A percentile compares a stretch with the other conserved stretches of the same genome.
Conservation (phyloP, 139 green algal genomes). For the Chlorella ohadii region DNA sequence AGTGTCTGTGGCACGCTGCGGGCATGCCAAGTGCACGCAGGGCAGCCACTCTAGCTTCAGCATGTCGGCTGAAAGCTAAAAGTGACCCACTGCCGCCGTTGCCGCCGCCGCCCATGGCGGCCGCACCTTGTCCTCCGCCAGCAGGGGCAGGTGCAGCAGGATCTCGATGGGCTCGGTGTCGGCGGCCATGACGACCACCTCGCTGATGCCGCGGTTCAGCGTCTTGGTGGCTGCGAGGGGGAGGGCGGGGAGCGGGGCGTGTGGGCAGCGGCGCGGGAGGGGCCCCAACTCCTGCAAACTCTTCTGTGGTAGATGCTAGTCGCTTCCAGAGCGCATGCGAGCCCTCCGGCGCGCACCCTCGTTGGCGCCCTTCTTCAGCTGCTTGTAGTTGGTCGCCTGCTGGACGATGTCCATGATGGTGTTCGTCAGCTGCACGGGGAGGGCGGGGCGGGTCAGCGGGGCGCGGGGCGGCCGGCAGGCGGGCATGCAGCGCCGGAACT, state of each 20-base stretch:
- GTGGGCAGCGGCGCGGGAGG: not conserved
- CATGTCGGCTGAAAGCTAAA: too few species aligned
- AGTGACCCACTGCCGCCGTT: too few species aligned
- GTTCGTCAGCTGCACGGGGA: slow-evolving; percentile 85
- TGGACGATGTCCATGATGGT: slow-evolving; percentile 99
- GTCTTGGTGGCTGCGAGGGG: slow-evolving; percentile 88
- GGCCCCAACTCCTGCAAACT: not conserved
- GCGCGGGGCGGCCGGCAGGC: not conserved
- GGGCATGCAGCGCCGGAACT: not conserved
- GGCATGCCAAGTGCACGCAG: too few species aligned
- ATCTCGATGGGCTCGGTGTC: slow-evolving; percentile 99
- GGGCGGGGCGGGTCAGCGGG: not conserved
- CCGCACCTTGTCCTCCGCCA: slow-evolving; percentile 97
- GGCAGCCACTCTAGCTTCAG: too few species aligned
- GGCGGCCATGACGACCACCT: slow-evolving; percentile 98
- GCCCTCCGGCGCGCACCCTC: slow-evolving; percentile 73
- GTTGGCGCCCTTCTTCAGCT: slow-evolving; percentile 99
- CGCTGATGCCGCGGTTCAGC: slow-evolving; percentile 94
- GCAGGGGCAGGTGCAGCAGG: slow-evolving; percentile 97
- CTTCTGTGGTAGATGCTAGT: too few species aligned
- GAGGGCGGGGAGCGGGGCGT: not conserved
- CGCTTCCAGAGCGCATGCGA: not conserved
- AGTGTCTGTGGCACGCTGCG: too few species aligned
- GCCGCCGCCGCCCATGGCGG: not conserved
- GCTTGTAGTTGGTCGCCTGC: slow-evolving; percentile 98